Evolutionary conservation across 129 eudicot species (phyloP).

Genomic region (Flaveria brownii): DNA sequence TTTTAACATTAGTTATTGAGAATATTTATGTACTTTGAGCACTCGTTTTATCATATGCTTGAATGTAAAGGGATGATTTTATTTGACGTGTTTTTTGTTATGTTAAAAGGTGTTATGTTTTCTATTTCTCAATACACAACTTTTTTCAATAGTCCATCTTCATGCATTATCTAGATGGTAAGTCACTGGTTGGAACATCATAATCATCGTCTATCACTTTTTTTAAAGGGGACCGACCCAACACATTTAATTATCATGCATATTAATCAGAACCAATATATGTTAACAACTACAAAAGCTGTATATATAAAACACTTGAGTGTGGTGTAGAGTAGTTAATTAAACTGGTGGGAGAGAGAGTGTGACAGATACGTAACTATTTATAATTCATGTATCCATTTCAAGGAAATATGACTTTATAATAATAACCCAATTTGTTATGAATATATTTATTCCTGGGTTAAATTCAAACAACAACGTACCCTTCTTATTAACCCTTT

Average conservation of each 20-base stretch:
- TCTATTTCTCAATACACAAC: slow-evolving; percentile 17
- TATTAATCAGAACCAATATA: not conserved
- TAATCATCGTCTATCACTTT: slow-evolving; percentile 30
- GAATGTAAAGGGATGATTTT: slow-evolving; percentile 19
- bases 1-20: not conserved
- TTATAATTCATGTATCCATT: no score
- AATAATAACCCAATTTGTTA: not conserved
- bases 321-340: no score
- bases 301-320: no score
- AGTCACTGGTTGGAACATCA: slow-evolving; percentile 34
- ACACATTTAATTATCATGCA: not conserved
- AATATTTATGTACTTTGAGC: not conserved
- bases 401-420: not conserved
- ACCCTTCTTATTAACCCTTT: not conserved
- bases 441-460: not conserved
- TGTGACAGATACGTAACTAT: no score
- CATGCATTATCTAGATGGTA: slow-evolving; percentile 32
- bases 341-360: no score
- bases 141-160: slow-evolving; percentile 35
- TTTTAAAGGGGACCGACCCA: slow-evolving; percentile 21
- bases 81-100: slow-evolving; percentile 1
- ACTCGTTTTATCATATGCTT: slow-evolving; percentile 13
- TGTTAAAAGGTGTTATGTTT: slow-evolving; percentile 24
- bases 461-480: not conserved
- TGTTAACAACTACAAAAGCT: no score